Evolutionary conservation across 139 green algal species (phyloP).

Genomic region (Deuterostichococcus epilithicus): DNA sequence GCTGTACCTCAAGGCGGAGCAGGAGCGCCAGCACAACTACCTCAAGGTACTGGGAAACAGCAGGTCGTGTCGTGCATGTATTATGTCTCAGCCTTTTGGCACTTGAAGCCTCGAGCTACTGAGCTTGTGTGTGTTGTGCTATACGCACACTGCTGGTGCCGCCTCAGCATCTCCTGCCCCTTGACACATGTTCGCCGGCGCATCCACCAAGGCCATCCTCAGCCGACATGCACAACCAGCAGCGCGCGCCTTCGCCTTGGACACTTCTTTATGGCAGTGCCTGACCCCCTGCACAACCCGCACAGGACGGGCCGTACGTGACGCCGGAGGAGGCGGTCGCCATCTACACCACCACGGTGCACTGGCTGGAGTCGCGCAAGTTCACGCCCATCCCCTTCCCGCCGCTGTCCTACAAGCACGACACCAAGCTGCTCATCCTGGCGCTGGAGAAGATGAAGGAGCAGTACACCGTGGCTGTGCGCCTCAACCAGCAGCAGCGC

Average conservation of each 20-base stretch:
- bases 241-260: no score
- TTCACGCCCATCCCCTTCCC: constrained; percentile 98
- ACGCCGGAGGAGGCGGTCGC: constrained; percentile 94
- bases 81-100: no score
- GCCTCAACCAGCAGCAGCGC: constrained; percentile 94
- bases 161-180: no score
- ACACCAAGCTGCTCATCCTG: constrained; percentile 99
- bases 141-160: no score
- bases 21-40: constrained; percentile 99
- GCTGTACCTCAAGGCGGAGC: constrained; percentile 96
- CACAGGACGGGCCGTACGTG: constrained; percentile 80
- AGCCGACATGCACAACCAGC: no score
- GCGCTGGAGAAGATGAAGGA: constrained; percentile 98
- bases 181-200: no score
- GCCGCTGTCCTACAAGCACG: constrained; percentile 99
- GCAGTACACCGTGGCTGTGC: constrained; percentile 91
- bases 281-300: neutral
- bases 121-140: no score
- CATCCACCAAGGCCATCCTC: no score
- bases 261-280: neutral
- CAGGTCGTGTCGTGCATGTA: no score
- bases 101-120: no score
- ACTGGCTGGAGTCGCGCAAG: constrained; percentile 98
- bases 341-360: constrained; percentile 97
- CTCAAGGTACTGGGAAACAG: constrained; percentile 74